Evolutionary conservation across 176 grass and related monocot genomes (phyloP).

Genomic region (Triticum timopheevii): DNA sequence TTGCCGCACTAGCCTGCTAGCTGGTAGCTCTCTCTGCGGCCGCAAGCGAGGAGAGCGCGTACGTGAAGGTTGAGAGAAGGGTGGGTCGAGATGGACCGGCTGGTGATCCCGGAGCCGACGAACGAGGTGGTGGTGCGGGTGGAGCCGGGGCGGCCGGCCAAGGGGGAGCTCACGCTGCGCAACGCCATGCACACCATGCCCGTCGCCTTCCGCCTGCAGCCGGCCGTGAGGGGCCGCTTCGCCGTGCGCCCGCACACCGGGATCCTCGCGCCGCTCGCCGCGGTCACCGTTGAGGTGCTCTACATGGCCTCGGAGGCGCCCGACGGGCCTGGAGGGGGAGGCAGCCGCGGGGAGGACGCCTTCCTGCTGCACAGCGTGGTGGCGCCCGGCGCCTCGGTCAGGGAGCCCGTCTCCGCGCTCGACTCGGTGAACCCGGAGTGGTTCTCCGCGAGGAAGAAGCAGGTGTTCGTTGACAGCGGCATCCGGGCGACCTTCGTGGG

Average conservation of each 20-base stretch:
- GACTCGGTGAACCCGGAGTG: conserved; percentile 63
- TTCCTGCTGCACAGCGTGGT: conserved; percentile 84
- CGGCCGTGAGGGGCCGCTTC: conserved; percentile 47
- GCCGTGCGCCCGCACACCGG: conserved; percentile 55
- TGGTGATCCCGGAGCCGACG: conserved; percentile 70
- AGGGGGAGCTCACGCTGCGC: conserved; percentile 53
- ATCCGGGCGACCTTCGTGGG: conserved; percentile 60
- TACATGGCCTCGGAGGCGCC: conserved; percentile 32
- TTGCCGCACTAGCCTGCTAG: not conserved
- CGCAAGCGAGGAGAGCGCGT: not conserved
- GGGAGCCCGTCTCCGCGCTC: conserved; percentile 36
- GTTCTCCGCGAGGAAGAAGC: conserved; percentile 76
- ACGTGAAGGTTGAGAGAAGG: not conserved
- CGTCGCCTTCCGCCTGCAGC: conserved; percentile 70
- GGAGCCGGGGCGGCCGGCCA: conserved; percentile 45
- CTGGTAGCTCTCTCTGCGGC: too few species aligned
- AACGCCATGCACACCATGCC: conserved; percentile 93
- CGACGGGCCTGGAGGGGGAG: not conserved
- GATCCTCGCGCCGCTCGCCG: conserved; percentile 61
- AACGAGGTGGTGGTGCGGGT: conserved; percentile 52
- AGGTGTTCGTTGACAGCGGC: conserved; percentile 73
- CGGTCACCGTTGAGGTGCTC: conserved; percentile 50
- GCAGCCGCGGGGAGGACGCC: conserved; percentile 43
- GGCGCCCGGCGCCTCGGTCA: conserved; percentile 45
- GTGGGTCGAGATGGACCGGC: conserved; percentile 51